Evolutionary conservation across 805 yeast species (phyloP).

Genomic region (Hanseniaspora lachancei): DNA sequence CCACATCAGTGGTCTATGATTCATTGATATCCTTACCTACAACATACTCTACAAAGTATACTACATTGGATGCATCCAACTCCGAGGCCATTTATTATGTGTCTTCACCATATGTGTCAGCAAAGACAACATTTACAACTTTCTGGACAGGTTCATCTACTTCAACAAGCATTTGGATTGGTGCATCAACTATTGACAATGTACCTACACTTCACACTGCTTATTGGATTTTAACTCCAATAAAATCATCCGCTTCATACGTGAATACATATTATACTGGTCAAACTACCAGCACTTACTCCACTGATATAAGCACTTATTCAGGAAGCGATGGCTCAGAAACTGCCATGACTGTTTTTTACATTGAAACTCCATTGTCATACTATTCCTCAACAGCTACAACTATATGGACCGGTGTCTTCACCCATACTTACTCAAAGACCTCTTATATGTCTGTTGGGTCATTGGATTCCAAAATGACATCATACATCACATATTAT

Average conservation of each 20-base stretch:
- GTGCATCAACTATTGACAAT: not conserved
- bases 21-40: constrained; percentile 1
- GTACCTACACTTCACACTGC: constrained; percentile 6
- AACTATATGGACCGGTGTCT: constrained; percentile 14
- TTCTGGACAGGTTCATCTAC: constrained; percentile 9
- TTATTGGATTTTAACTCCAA: constrained; percentile 15
- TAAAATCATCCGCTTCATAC: not conserved
- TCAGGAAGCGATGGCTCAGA: constrained; percentile 14
- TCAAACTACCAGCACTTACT: constrained; percentile 6
- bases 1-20: not conserved
- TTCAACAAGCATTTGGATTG: not conserved
- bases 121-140: not conserved
- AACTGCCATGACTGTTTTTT: constrained; percentile 16
- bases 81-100: constrained; percentile 11
- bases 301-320: constrained; percentile 8
- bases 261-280: constrained; percentile 9
- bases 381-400: not conserved
- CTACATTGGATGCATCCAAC: not conserved
- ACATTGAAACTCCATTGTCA: constrained; percentile 16
- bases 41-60: not conserved
- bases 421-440: constrained; percentile 13
- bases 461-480: constrained; percentile 12
- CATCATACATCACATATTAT: constrained; percentile 14
- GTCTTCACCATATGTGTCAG: not conserved
- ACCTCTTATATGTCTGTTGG: constrained; percentile 12